A percentile compares a stretch with the other conserved stretches of the same genome.
phyloP scores from a whole-genome alignment of 495 filamentous ascomycete genomes.

The Staphylotrichum tortipilum region DNA sequence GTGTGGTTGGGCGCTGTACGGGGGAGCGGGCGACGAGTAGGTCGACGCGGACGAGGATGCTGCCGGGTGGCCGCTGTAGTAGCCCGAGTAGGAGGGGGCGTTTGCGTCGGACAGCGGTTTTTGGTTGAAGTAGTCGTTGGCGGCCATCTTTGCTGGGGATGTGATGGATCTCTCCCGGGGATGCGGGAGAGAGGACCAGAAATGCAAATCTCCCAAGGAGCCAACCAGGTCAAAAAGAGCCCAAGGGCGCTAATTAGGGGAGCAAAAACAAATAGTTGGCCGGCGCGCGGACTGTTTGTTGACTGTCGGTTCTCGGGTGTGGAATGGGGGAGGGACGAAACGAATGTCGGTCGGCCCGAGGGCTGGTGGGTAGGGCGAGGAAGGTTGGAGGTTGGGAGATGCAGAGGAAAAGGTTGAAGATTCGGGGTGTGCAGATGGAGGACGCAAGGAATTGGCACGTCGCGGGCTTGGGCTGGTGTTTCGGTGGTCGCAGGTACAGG shows the following conservation, averaged over 20 bases:
- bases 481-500: too few relatives aligned
- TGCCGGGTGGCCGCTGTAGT: slow-evolving; percentile 34
- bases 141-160: slow-evolving; percentile 56
- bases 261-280: too few relatives aligned
- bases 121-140: slow-evolving; percentile 70
- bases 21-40: slow-evolving; percentile 24
- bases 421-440: too few relatives aligned
- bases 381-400: background rate
- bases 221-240: background rate
- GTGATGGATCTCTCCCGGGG: too few relatives aligned
- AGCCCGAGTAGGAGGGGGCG: slow-evolving; percentile 15
- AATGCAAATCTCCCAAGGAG: background rate
- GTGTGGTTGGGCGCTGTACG: slow-evolving; percentile 22
- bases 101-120: slow-evolving; percentile 33
- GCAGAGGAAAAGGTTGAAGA: background rate
- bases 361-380: background rate
- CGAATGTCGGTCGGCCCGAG: background rate
- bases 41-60: slow-evolving; percentile 31
- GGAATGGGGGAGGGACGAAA: background rate
- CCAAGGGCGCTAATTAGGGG: background rate
- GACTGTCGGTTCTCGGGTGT: background rate
- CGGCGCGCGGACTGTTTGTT: too few relatives aligned
- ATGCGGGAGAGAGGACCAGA: background rate
- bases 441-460: too few relatives aligned
- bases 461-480: too few relatives aligned